Conservation (phyloP, 495 filamentous ascomycete genomes). For the Annulohypoxylon maeteangense region DNA sequence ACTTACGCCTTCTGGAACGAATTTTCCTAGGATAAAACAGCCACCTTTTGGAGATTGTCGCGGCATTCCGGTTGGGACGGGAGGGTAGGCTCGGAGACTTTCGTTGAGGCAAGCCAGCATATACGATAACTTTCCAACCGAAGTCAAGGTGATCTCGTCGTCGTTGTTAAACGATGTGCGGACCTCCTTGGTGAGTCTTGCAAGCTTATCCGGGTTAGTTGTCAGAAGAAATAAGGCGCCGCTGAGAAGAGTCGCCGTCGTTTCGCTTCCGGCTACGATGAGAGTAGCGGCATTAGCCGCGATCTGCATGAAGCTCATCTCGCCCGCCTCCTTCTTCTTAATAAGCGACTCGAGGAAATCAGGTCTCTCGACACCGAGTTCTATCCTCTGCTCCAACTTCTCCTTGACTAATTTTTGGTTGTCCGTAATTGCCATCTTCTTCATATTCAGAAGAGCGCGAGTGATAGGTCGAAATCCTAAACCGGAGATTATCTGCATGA, state of each 20-base stretch:
- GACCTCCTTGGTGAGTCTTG: constrained; percentile 58
- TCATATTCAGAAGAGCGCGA: neutral
- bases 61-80: constrained; percentile 57
- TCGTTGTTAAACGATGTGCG: constrained; percentile 53
- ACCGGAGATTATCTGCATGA: constrained; percentile 33
- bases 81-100: constrained; percentile 61
- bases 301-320: constrained; percentile 32
- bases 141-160: constrained; percentile 58
- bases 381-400: constrained; percentile 51
- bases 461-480: constrained; percentile 38
- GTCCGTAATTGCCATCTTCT: constrained; percentile 31
- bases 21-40: constrained; percentile 55
- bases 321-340: constrained; percentile 50
- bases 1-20: constrained; percentile 54
- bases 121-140: constrained; percentile 56
- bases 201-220: constrained; percentile 51
- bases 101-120: constrained; percentile 64
- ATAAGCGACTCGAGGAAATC: constrained; percentile 55
- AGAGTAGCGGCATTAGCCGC: constrained; percentile 37
- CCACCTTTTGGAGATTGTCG: constrained; percentile 58
- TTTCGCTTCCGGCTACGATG: constrained; percentile 63
- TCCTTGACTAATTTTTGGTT: constrained; percentile 42
- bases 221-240: constrained; percentile 59
- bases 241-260: constrained; percentile 61
- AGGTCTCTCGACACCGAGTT: constrained; percentile 43